A percentile compares a stretch with the other conserved stretches of the same genome.
Evolutionary conservation across 2,329 filamentous ascomycete genomes (phyloP).

Genomic region (Purpureocillium takamizusanense): DNA sequence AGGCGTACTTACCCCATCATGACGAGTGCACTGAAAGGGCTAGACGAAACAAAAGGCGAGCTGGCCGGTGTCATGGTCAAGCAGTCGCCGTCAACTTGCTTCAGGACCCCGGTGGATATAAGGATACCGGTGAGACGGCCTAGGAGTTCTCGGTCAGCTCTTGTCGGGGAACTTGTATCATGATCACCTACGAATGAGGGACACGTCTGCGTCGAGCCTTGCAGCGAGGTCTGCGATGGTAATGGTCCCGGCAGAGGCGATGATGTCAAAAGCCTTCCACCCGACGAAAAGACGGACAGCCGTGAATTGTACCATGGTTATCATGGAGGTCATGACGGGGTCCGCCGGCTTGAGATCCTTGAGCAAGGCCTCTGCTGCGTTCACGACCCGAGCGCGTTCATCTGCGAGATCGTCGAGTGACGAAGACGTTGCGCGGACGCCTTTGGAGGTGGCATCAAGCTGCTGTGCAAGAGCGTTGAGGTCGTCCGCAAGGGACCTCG

Average conservation of each 20-base stretch:
- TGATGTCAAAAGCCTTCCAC: slow-evolving; percentile 21
- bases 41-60: not conserved
- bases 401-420: not conserved
- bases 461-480: not conserved
- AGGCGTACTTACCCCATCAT: slow-evolving; percentile 1
- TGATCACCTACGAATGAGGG: not conserved
- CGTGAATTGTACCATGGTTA: not conserved
- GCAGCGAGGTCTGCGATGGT: slow-evolving; percentile 17
- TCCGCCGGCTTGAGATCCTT: slow-evolving; percentile 1
- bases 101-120: slow-evolving; percentile 3
- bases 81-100: not conserved
- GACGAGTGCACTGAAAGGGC: slow-evolving; percentile 1
- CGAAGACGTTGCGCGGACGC: not conserved
- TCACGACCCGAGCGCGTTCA: not conserved
- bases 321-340: slow-evolving; percentile 7
- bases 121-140: not conserved
- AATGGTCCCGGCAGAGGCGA: slow-evolving; percentile 17
- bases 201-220: slow-evolving; percentile 14
- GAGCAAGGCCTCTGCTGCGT: slow-evolving; percentile 1
- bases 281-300: slow-evolving; percentile 18
- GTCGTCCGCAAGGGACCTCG: not conserved
- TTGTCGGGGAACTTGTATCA: not conserved
- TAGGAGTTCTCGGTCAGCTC: no score
- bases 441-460: not conserved
- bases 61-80: not conserved